phyloP scores from a whole-genome alignment of 495 filamentous ascomycete species.

The Penicillium psychrofluorescens region DNA sequence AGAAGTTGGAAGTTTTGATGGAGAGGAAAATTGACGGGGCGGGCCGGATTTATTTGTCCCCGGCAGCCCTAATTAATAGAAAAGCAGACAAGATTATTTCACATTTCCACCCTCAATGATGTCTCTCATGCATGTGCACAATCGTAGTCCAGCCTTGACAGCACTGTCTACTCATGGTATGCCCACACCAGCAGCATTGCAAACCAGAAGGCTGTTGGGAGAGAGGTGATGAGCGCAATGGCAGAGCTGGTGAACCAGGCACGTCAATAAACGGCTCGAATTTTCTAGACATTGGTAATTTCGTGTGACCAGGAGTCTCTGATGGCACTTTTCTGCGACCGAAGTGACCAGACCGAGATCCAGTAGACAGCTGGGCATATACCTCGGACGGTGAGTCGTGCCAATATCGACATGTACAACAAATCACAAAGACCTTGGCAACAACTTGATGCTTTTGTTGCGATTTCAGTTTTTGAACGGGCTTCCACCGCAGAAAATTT shows the following conservation, averaged over 20 bases:
- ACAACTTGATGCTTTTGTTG: conserved; percentile 39
- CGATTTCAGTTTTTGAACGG: conserved; percentile 11
- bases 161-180: conserved; percentile 64
- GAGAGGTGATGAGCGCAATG: conserved; percentile 27
- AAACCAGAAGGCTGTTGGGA: conserved; percentile 44
- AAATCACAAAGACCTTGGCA: conserved; percentile 73
- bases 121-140: conserved; percentile 59
- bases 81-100: neutral
- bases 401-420: conserved; percentile 74
- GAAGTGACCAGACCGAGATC: conserved; percentile 7
- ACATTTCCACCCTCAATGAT: conserved; percentile 33
- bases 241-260: too few species aligned
- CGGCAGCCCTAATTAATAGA: too few species aligned
- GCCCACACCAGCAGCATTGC: conserved; percentile 71
- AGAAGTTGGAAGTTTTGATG: neutral
- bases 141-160: conserved; percentile 68
- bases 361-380: conserved; percentile 52
- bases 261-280: too few species aligned
- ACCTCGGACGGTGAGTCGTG: conserved; percentile 71
- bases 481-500: conserved; percentile 3
- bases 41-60: too few species aligned
- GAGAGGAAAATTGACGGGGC: neutral
- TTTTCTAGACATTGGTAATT: too few species aligned
- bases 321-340: too few species aligned
- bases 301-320: too few species aligned